These are phyloP conservation scores for Medicago truncatula DNA, from an alignment of 306 rosid species.

Conservation along the genomic window MtrunA17r5.0-ANR NC_053044.1:39588501-39589000, in stretches of 20 bases:
- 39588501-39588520: conserved; percentile 88
- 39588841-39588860: conserved; percentile 90
- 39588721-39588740: conserved; percentile 35
- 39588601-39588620: conserved; percentile 89
- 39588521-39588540: conserved; percentile 85
- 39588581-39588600: conserved; percentile 93
- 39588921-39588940: conserved; percentile 42
- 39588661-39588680: conserved; percentile 29
- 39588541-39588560: conserved; percentile 67
- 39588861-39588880: conserved; percentile 96
- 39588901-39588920: conserved; percentile 43
- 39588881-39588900: conserved; percentile 81
- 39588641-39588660: conserved; percentile 33
- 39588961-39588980: conserved; percentile 34
- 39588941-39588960: conserved; percentile 37
- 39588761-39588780: conserved; percentile 42
- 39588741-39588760: conserved; percentile 25
- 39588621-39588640: conserved; percentile 65
- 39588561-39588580: conserved; percentile 67
- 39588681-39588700: conserved; percentile 30
- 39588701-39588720: conserved; percentile 33
- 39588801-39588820: conserved; percentile 83
- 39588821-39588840: conserved; percentile 75
- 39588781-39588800: conserved; percentile 87
- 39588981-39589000: conserved; percentile 58